Base-by-base conservation (phyloP, 2,329 filamentous ascomycete species). In the Aspergillus jensenii region DNA sequence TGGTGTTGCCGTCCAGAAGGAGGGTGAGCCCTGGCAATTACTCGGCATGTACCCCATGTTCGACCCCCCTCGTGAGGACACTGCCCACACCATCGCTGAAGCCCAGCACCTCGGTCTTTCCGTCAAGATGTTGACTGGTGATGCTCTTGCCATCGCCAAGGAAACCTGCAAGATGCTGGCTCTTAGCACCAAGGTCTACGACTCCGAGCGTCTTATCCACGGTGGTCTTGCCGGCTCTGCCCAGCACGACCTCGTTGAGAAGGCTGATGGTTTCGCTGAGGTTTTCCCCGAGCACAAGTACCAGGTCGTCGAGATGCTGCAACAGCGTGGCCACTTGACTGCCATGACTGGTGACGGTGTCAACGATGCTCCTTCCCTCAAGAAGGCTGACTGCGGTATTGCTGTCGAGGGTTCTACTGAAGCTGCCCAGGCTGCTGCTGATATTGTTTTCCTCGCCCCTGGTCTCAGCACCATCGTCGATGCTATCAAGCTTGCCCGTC, bases 121-220 rank as follows among this genome's bases (percentile, higher is more conserved):
- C 64, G 88, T 91, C 67, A 91, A 91, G 85, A 91, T 91, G 88
- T 80, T 91, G 76, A 91, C 88, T 78, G 88, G 88, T 84, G 88
- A 91, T 72, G 88, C 88, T 64, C 89, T 90, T 67, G 88, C 88
- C 68, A 91, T 91, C 65, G 88, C 88, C 59, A 90, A 90, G 81
- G 88, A 91, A 78, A 91, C 88, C 66, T 91, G 88, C 84, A 90
- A 90, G 81, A 90, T 90, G 86, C 82, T 91, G 73, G 87, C 88
- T 65, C 85, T 91, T 59, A 87, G 87, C 67, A 90, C 88, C 73
- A 90, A 90, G 82, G 88, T 91, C 65, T 91, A 91, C 82, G 90
- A 90, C 81, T 90, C 88, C 59, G 86, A 89, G 72, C 88, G 87
- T 78, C 84, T 91, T 65, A 90, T 90, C 67, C 86, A 90, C 77